A percentile compares a stretch with the other conserved stretches of the same genome.
These are phyloP conservation scores for Irpex sp. DNA, from an alignment of 1,284 basidiomycete genomes.

Conservation along the genomic window DNA sequence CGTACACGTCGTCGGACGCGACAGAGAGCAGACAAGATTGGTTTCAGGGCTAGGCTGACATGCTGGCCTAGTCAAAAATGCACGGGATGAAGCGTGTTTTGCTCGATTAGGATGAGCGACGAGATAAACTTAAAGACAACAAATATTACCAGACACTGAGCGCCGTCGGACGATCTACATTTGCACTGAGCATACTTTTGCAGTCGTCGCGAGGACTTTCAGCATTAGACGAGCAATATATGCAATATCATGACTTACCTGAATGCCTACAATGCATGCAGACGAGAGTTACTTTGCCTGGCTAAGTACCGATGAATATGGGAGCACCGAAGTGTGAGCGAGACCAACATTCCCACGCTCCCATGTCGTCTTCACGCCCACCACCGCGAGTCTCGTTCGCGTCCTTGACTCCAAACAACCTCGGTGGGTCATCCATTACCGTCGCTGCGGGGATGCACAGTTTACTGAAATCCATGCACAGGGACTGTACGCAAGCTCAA, in stretches of 20 bases:
- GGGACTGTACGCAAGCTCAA: constrained; percentile 80
- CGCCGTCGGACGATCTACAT: too few species aligned
- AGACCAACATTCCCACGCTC: constrained; percentile 23
- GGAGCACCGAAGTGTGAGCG: background rate
- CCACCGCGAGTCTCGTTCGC: constrained; percentile 61
- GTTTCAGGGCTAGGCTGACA: too few species aligned
- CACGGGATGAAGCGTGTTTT: too few species aligned
- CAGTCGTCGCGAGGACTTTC: too few species aligned
- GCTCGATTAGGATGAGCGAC: too few species aligned
- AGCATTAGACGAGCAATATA: too few species aligned
- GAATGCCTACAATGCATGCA: background rate
- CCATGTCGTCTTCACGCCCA: constrained; percentile 32
- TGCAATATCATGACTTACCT: background rate
- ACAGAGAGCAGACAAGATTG: too few species aligned
- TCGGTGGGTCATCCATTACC: constrained; percentile 28
- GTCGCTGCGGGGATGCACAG: background rate
- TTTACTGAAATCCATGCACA: background rate
- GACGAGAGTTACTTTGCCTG: background rate
- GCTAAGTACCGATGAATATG: background rate
- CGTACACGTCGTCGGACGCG: too few species aligned
- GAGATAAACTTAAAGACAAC: too few species aligned
- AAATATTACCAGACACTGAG: too few species aligned
- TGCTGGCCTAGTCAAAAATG: too few species aligned
- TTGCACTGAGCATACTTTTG: too few species aligned
- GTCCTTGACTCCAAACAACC: constrained; percentile 72